phyloP scores from a whole-genome alignment of 306 rosid species.

The Dalbergia cochinchinensis region DNA sequence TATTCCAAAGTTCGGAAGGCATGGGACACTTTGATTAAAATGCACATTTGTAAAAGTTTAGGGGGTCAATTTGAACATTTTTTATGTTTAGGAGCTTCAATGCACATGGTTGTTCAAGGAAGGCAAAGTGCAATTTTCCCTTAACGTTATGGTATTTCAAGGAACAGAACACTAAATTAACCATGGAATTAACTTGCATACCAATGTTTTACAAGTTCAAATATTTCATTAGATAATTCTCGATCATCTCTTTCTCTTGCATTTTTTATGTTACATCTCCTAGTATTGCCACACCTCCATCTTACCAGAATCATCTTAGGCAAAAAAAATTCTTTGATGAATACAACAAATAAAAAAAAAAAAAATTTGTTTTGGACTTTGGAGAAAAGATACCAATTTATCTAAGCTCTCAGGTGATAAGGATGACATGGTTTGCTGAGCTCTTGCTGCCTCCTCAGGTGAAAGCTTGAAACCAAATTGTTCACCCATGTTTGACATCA shows the following conservation, averaged over 20 bases:
- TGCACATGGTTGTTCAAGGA: no score
- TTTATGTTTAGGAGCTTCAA: no score
- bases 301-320: conserved; percentile 8
- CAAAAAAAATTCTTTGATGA: conserved; percentile 11
- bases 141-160: conserved; percentile 9
- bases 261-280: not conserved
- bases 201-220: conserved; percentile 28
- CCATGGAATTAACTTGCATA: conserved; percentile 25
- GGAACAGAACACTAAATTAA: not conserved
- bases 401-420: conserved; percentile 85
- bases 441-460: conserved; percentile 84
- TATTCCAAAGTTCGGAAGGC: no score
- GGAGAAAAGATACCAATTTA: conserved; percentile 72
- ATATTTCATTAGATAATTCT: not conserved
- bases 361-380: not conserved
- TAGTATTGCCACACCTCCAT: conserved; percentile 19
- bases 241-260: not conserved
- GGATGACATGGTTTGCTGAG: conserved; percentile 91
- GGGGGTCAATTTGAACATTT: no score
- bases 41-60: no score
- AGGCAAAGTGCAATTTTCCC: no score
- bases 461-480: conserved; percentile 93
- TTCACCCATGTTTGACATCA: conserved; percentile 95
- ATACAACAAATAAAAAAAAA: not conserved
- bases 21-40: no score